phyloP scores from a whole-genome alignment of 2,329 filamentous ascomycete species.

The Zymoseptoria passerinii region DNA sequence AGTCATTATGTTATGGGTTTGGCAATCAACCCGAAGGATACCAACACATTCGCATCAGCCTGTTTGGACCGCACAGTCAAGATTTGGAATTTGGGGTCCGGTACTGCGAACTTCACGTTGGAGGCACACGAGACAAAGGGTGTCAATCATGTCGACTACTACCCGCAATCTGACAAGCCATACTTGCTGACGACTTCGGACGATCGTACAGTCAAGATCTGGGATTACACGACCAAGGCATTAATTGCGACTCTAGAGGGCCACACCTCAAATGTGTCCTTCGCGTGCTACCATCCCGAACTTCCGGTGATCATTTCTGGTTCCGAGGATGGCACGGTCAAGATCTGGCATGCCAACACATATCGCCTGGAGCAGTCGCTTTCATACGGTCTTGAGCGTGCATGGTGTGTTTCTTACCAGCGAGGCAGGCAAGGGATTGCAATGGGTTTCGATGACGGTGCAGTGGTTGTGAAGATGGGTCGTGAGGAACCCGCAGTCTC shows the following conservation, averaged over 20 bases:
- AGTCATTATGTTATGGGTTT: constrained; percentile 95
- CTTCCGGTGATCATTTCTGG: constrained; percentile 95
- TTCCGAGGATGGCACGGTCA: constrained; percentile 93
- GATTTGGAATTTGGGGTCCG: constrained; percentile 91
- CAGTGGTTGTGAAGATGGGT: constrained; percentile 95
- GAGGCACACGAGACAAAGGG: constrained; percentile 96
- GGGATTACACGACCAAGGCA: constrained; percentile 98
- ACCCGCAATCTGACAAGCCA: constrained; percentile 59
- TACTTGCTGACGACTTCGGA: constrained; percentile 96
- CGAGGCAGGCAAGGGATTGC: constrained; percentile 89
- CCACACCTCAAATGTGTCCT: constrained; percentile 96
- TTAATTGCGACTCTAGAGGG: constrained; percentile 94
- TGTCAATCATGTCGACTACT: constrained; percentile 94
- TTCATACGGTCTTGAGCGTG: constrained; percentile 90
- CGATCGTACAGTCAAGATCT: constrained; percentile 93
- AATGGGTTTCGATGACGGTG: constrained; percentile 94
- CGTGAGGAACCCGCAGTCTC: constrained; percentile 94
- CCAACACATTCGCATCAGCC: constrained; percentile 56
- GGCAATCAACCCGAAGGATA: constrained; percentile 95
- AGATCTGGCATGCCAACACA: constrained; percentile 98
- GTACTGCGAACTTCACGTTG: constrained; percentile 91
- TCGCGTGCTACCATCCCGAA: constrained; percentile 95
- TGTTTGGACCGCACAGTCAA: constrained; percentile 96
- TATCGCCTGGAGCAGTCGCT: constrained; percentile 93
- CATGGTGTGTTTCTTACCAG: constrained; percentile 96